A percentile compares a stretch with the other conserved stretches of the same genome.
phyloP scores from a whole-genome alignment of 1,284 basidiomycete genomes.

The Moesziomyces sp. region DNA sequence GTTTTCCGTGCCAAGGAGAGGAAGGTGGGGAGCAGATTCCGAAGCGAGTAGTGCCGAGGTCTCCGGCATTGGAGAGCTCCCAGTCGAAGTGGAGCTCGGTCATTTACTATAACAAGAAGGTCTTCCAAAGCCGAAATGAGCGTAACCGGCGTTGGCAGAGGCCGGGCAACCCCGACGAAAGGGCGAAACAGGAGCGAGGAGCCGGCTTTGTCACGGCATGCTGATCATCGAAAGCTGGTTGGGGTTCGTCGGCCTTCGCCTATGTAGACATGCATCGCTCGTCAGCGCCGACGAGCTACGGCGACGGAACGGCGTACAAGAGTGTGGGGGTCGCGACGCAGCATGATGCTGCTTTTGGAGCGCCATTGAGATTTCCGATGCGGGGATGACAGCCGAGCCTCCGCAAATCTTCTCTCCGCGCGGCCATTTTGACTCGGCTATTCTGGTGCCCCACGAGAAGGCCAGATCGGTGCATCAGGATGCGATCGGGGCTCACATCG shows the following conservation, averaged over 20 bases:
- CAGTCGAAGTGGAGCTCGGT: neutral
- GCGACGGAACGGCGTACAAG: slow-evolving; percentile 3
- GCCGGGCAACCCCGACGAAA: neutral
- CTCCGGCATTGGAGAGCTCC: neutral
- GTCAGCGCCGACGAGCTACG: neutral
- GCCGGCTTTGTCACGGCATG: too few relatives aligned
- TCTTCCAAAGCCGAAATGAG: neutral
- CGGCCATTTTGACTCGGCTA: too few relatives aligned
- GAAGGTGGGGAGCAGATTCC: neutral
- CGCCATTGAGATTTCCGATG: slow-evolving; percentile 28
- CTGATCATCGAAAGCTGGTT: neutral
- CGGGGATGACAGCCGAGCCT: slow-evolving; percentile 25
- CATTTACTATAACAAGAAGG: neutral
- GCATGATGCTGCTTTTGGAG: neutral
- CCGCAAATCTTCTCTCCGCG: slow-evolving; percentile 15
- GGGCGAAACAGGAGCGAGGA: too few relatives aligned
- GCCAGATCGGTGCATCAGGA: too few relatives aligned
- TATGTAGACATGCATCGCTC: slow-evolving; percentile 1
- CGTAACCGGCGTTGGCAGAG: neutral
- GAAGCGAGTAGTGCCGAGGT: neutral
- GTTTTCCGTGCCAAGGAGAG: neutral
- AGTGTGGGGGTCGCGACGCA: neutral
- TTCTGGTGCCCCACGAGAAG: neutral
- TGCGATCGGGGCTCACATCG: too few relatives aligned
- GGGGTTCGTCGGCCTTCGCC: slow-evolving; percentile 18